Base-by-base conservation (phyloP, 441 rosid genomes). In the Mallotus japonicus region DNA sequence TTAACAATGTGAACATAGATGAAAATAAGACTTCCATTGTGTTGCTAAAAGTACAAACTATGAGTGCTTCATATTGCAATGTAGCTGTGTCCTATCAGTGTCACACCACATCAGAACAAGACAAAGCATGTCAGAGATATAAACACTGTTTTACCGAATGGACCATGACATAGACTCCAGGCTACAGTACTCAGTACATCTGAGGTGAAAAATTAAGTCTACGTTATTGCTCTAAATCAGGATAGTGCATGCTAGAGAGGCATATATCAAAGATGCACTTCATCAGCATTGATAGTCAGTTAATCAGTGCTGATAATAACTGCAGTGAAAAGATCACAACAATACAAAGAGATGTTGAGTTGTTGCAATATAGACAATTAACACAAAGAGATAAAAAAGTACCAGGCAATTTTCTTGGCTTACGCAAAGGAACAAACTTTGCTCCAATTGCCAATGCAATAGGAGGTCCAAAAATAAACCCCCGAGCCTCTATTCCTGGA, bases 381-480 rank as follows among this genome's bases (percentile, higher is more conserved):
- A 44, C 73, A 37, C 34, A 57, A 56, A 57, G 44, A 49, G 56
- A 60, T 53, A 49, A 62, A 70, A 22, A 62, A 57, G 67, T 84
- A 95, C 98, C 97, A 46, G 99, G 99, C 75, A 95, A 62, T 76
- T 95, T 95, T 83, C 76, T 88, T 59, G 97, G 98, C 83, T 95
- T 95, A 49, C 98, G 88, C 66, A 93, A 61, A 49, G 98, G 97
- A 75, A 95, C 97, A 69, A 93, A 95, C 85, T 95, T 95, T 40
- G 98, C 98, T 73, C 98, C 98, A 64, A 93, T 95, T 13, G 97
- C 99, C 87, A 93, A 80, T 16, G 99, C 99, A 46, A 93, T 93
- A 54, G 99, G 91, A 79, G 96, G 94, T 71, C 98, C 99, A 65
- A 95, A 93, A n/a, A 95, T 80, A 74, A 95, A 95, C 54, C 99